Evolutionary conservation across 2,329 filamentous ascomycete species (phyloP).

Genomic region (Cercospora nicotianae): DNA sequence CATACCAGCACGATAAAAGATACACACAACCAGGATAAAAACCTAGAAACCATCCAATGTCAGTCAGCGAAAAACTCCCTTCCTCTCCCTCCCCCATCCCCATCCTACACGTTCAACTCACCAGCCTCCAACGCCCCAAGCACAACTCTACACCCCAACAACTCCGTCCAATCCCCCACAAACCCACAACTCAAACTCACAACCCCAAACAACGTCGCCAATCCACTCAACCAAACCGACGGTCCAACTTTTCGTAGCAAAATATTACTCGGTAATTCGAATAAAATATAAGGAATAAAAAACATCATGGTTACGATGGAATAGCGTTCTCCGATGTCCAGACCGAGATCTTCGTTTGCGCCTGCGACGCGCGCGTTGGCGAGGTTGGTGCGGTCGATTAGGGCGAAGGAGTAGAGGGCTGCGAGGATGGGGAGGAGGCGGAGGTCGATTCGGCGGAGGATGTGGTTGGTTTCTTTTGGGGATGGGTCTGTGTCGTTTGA

Average conservation of each 20-base stretch:
- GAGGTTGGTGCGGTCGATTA: neutral
- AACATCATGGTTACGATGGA: neutral
- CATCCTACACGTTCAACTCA: neutral
- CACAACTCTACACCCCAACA: neutral
- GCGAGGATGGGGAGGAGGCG: neutral
- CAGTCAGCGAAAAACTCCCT: no score
- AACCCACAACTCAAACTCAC: constrained; percentile 13
- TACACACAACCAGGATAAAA: neutral
- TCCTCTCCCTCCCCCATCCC: no score
- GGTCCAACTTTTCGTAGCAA: neutral
- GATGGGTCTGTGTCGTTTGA: neutral
- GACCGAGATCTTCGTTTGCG: neutral
- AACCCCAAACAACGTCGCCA: constrained; percentile 11
- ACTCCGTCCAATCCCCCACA: constrained; percentile 3
- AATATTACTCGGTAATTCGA: neutral
- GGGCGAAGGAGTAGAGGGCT: neutral
- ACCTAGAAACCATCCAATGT: neutral
- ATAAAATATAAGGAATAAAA: neutral
- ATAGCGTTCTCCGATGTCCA: neutral
- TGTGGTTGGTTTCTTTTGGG: neutral
- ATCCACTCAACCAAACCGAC: constrained; percentile 3
- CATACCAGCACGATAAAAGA: constrained; percentile 20
- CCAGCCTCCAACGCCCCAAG: neutral
- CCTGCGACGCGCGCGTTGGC: neutral
- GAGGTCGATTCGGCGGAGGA: neutral